Evolutionary conservation across 148 eudicot genomes (phyloP), one percentile per base, ranked within the genome.

Genomic region (Camellia granthamiana): DNA sequence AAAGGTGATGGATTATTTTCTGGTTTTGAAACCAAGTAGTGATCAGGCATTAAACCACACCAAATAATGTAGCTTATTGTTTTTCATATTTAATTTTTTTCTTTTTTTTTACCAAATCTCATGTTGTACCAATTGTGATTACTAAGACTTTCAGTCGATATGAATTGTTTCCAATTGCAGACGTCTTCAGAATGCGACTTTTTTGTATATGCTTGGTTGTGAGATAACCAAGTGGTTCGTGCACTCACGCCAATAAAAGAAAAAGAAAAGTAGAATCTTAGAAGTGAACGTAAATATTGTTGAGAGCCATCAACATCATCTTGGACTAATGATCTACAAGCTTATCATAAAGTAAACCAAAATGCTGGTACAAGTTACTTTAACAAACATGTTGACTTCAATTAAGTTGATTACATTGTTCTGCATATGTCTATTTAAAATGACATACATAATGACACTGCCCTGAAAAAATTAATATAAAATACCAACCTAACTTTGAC

Each of bases 401-500:
- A 72, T 72, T 38, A 12, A 11, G 44, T 49, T 64, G 12, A 13
- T 49, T 16, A 74, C 61, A 65, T 23, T 23, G 52, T 76, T 76
- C 43, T 19, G 13, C 41, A 76, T 61, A 19, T 21, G 58, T 30
- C 16, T 43, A 21, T 8, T 65, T 9, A 67, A 66, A 66, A 78
- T 12, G 38, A 30, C 16, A 30, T 6, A 49, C 19, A 30, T 7
- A 56, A 74, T 15, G 47, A n/a, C 63, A 16, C 51, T 19, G 0
- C 54, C 10, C n/a, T 19, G 12, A 69, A 46, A 41, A 52, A 78
- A 47, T 30, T 51, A 19, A 44, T 13, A 66, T 30, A 47, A 15
- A 65, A 49, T 42, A 65, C 51, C 51, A 6, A 52, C 49, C 73
- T 66, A n/a, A 77, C 38, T 77, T 77, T 64, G 79, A 47, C 69